Conservation (phyloP, 257 asterid species). For the Anisodus acutangulus region DNA sequence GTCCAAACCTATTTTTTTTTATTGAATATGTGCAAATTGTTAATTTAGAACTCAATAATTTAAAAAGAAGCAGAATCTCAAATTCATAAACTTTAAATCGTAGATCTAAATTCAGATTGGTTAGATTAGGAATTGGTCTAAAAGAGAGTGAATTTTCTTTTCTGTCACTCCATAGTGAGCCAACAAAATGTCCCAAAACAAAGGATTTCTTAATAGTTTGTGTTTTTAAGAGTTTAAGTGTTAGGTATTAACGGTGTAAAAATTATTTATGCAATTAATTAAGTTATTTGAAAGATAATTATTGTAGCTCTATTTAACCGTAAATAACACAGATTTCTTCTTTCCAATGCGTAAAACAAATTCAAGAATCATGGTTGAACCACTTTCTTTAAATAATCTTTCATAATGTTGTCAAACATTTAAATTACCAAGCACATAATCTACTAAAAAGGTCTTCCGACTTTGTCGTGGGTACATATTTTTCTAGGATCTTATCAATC, state of each 20-base stretch:
- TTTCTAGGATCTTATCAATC: too few relatives aligned
- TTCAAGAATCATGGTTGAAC: background rate
- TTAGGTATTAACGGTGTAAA: too few relatives aligned
- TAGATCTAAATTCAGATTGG: background rate
- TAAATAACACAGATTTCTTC: background rate
- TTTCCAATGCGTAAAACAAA: background rate
- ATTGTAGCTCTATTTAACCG: background rate
- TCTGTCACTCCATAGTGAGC: background rate
- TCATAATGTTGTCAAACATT: background rate
- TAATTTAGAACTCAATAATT: background rate
- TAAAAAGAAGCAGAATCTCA: background rate
- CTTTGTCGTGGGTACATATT: too few relatives aligned
- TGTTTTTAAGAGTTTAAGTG: background rate
- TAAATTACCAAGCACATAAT: background rate
- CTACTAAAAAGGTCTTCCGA: too few relatives aligned
- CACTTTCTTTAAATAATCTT: background rate
- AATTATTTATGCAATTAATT: background rate
- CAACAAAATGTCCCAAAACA: background rate
- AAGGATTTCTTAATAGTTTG: background rate
- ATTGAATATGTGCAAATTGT: background rate
- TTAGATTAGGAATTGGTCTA: background rate
- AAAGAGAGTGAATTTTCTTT: background rate
- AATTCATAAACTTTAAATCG: background rate
- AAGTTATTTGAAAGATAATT: background rate
- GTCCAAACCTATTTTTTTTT: background rate